phyloP scores from a whole-genome alignment of 2,329 filamentous ascomycete species.

The Phialophora verrucosa region DNA sequence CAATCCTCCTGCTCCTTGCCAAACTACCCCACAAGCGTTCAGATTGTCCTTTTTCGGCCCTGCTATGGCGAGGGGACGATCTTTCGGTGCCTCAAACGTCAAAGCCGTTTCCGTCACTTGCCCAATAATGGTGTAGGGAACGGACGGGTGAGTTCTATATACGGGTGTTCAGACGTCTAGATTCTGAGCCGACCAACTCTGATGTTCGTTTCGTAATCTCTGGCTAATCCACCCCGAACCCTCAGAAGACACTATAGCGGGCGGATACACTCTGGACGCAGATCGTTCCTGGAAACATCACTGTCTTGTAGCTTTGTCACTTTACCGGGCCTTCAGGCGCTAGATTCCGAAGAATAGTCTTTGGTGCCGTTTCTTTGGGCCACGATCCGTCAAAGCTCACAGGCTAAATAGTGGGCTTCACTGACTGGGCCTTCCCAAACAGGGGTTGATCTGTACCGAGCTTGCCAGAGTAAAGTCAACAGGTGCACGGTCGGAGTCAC shows the following conservation, averaged over 20 bases:
- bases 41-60: background rate
- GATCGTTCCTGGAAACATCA: slow-evolving; percentile 25
- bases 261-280: slow-evolving; percentile 19
- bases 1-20: background rate
- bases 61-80: background rate
- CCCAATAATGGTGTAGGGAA: background rate
- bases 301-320: slow-evolving; percentile 4
- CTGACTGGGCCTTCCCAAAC: slow-evolving; percentile 1
- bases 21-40: slow-evolving; percentile 3
- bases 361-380: slow-evolving; percentile 1
- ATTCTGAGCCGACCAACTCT: background rate
- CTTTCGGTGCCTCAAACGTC: background rate
- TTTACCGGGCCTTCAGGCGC: slow-evolving; percentile 20
- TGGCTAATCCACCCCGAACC: background rate
- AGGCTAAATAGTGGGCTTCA: slow-evolving; percentile 17
- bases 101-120: background rate
- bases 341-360: slow-evolving; percentile 19
- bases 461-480: slow-evolving; percentile 16
- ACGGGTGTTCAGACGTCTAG: background rate
- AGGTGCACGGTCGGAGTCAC: slow-evolving; percentile 8
- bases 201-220: background rate
- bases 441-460: slow-evolving; percentile 3
- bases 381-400: background rate
- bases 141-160: background rate
- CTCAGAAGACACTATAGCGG: slow-evolving; percentile 2